Evolutionary conservation across 2,329 filamentous ascomycete genomes (phyloP), one percentile per base, ranked within the genome.

Genomic region (Lasiodiplodia citricola): DNA sequence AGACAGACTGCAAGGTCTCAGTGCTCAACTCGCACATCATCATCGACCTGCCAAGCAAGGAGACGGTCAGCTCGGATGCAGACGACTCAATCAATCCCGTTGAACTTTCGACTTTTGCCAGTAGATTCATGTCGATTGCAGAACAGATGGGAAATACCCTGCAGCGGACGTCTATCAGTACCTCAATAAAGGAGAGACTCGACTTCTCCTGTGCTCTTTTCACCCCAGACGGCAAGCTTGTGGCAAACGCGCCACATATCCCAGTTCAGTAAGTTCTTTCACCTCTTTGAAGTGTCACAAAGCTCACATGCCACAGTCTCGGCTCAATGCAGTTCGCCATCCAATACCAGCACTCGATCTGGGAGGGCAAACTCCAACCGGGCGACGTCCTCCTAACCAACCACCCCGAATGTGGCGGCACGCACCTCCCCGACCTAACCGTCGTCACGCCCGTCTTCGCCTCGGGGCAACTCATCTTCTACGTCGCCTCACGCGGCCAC

Each of bases 1-100:
- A 75, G 1, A 82, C 81, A 0, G 73, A 72, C 14, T 74, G 79
- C 2, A 77, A 75, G 1, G 81, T 82, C 0, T 79, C 72, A 1
- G 73, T 83, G 10, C 73, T 80, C 0, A 74, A 78, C 16, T 75
- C 76, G 6, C 79, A 81, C 69, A 76, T 84, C 35, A 73, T 83
- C 23, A 74, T 84, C 25, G 78, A 83, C 25, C 69, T 79, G 67
- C 64, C 75, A 4, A 74, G 82, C 23, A 74, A 83, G 23, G 78
- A 83, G 11, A 14, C 58, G 44, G 18, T 11, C 4, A 56, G 41
- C 18, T 66, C 44, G 25, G 62, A 44, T 5, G 47, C 23, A 6
- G 50, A 66, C 25, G 4, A 18, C 16, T 7, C 58, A 2, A 35
- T 72, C n/a, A 70, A 72, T 50, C 69, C 71, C 3, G 57, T 74